Evolutionary conservation across 164 flowering plant genomes (phyloP), one percentile per base, ranked within the genome.

Genomic region (Umbellularia californica): DNA sequence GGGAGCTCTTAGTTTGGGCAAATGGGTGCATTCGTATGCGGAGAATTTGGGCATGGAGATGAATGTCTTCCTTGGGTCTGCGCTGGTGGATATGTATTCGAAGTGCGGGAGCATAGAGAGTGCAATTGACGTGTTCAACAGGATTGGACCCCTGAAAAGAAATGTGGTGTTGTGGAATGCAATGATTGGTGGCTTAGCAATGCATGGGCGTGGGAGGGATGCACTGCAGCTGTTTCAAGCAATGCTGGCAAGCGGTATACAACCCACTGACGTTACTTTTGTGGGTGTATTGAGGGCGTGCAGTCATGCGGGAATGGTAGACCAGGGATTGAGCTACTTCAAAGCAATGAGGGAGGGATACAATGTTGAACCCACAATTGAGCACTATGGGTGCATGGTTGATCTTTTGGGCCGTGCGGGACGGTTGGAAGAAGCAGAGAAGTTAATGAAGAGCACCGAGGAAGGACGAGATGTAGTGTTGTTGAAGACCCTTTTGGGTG

Each of bases 361-460:
- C 47, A n/a, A n/a, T 17, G 25, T 73, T 6, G 69, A 63, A 23
- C 75, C 75, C 23, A 73, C 69, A 63, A 50, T 47, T 9, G 75
- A 73, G 69, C 68, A 35, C 55, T 73, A 73, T 65, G 75, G 69
- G 3, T 73, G 75, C n/a, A 51, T 75, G 71, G 70, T 74, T 22
- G 76, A 74, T 52, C 76, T 74, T 25, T 52, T 74, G 33, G 76
- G 76, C 35, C 76, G 76, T 47, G 76, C 76, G 0, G 76, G 76
- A 19, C 76, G 28, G 64, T 51, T 74, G 67, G 71, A 74, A 50
- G 71, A 66, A 17, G 76, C 76, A 19, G 67, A 74, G 19, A 52
- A 25, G 19, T 67, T 74, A 28, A 50, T 24, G 20, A 65, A 50
- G 55, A 28, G 66, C 10, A 50, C 50, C 41, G 24, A n/a, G 2